Evolutionary conservation across 345 rosid genomes (phyloP), one percentile per base, ranked within the genome.

Genomic region (Turnera subulata): DNA sequence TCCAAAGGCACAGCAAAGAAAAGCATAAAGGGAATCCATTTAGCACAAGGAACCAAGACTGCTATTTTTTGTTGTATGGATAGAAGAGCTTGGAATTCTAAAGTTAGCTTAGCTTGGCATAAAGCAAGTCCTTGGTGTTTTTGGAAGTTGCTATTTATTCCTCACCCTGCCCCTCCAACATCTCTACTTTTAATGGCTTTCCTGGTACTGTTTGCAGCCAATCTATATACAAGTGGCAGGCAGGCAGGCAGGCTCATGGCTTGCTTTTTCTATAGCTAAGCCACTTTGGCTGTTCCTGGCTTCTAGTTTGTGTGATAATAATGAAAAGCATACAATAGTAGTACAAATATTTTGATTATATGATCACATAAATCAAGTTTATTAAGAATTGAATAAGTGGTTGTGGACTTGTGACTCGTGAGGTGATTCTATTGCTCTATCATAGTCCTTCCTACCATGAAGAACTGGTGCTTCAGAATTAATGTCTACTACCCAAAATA

Each of bases 141-240:
- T 38, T 50, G 37, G 17, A 55, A 24, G 69, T 62, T 58, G 39
- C 61, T 61, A 53, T 45, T 59, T 45, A 22, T 26, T 53, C 4
- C 53, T 25, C 62, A 21, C 38, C 64, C 58, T 56, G 55, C 65
- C 40, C 42, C 65, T 45, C 69, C 76, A 64, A 62, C 64, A 73
- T 70, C 68, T 73, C 75, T 76, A 67, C 84, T 79, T 70, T 79
- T 73, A 46, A 70, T 67, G 59, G 46, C 72, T 69, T 71, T 56
- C 61, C 46, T 65, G 56, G 33, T 58, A 60, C 71, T 66, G 59
- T 47, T n/a, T n/a, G n/a, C n/a, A n/a, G 20, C 29, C 54, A 23
- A 25, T 65, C 62, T 53, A 38, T 20, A 40, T 29, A 35, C 47
- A 21, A 45, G 25, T 53, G 49, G n/a, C n/a, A n/a, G n/a, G n/a